phyloP scores from a whole-genome alignment of 1,284 basidiomycete genomes.

The Microbotryum violaceum region DNA sequence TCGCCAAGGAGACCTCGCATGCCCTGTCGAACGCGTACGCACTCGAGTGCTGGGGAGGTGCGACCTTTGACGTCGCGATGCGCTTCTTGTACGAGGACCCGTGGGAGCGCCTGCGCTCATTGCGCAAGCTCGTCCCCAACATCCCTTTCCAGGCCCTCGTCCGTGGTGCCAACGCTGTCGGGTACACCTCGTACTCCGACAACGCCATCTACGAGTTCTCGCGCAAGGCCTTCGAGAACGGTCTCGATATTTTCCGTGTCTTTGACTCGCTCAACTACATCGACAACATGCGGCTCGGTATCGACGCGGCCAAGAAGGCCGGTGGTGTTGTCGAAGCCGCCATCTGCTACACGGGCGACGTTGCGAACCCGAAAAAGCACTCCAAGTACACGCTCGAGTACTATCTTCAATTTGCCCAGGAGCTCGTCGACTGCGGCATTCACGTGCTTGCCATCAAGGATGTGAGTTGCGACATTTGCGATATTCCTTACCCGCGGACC shows the following conservation, averaged over 20 bases:
- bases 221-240: slow-evolving; percentile 87
- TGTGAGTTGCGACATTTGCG: slow-evolving; percentile 16
- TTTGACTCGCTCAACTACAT: slow-evolving; percentile 99
- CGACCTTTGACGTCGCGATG: slow-evolving; percentile 99
- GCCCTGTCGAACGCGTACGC: slow-evolving; percentile 93
- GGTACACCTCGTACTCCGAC: slow-evolving; percentile 98
- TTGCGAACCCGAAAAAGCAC: slow-evolving; percentile 79
- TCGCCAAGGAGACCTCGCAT: slow-evolving; percentile 94
- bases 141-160: slow-evolving; percentile 98
- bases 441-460: slow-evolving; percentile 99
- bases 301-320: slow-evolving; percentile 98
- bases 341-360: slow-evolving; percentile 98
- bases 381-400: slow-evolving; percentile 98
- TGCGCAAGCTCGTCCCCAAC: slow-evolving; percentile 95
- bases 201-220: slow-evolving; percentile 91
- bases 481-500: not conserved
- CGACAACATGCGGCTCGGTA: slow-evolving; percentile 91
- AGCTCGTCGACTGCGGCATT: slow-evolving; percentile 91
- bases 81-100: slow-evolving; percentile 99
- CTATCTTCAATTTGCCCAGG: slow-evolving; percentile 91
- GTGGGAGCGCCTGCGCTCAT: slow-evolving; percentile 91
- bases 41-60: slow-evolving; percentile 98
- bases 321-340: slow-evolving; percentile 97
- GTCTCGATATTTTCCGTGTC: slow-evolving; percentile 98
- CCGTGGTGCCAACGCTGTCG: slow-evolving; percentile 97